Percentiles rank a stretch among this genome's conserved stretches.
These are phyloP conservation scores for Lactarius evosmus DNA, from an alignment of 768 basidiomycete genomes.

Conservation along the genomic window DNA sequence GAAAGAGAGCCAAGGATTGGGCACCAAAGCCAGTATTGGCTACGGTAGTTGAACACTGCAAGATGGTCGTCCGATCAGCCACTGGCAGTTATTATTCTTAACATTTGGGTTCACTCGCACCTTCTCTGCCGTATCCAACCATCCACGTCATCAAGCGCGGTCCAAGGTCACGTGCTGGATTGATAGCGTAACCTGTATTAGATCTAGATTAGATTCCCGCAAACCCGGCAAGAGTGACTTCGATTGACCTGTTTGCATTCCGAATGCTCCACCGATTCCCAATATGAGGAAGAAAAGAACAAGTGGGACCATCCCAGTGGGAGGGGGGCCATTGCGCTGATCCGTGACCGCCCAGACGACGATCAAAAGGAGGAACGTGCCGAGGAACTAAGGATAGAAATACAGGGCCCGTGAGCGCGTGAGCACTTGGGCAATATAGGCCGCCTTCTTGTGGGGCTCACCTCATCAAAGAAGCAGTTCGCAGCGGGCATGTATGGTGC, in stretches of 20 bases:
- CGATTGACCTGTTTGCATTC: slow-evolving; percentile 49
- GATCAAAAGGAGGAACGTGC: slow-evolving; percentile 51
- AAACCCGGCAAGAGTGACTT: not conserved
- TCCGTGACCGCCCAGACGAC: slow-evolving; percentile 53
- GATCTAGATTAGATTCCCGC: not conserved
- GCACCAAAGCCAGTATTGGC: slow-evolving; percentile 74
- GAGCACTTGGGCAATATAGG: not conserved
- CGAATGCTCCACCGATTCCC: slow-evolving; percentile 54
- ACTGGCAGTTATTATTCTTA: not conserved
- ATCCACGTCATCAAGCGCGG: slow-evolving; percentile 64
- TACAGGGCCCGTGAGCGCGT: not conserved
- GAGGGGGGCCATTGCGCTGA: slow-evolving; percentile 47
- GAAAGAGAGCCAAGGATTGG: slow-evolving; percentile 55
- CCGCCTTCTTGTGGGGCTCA: slow-evolving; percentile 16
- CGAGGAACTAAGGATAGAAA: slow-evolving; percentile 44
- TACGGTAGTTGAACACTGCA: slow-evolving; percentile 40
- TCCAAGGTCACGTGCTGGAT: slow-evolving; percentile 70
- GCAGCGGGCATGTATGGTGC: slow-evolving; percentile 42
- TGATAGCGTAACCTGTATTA: slow-evolving; percentile 51
- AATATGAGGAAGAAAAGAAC: slow-evolving; percentile 53
- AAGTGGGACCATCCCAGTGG: slow-evolving; percentile 51
- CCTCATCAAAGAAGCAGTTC: slow-evolving; percentile 47
- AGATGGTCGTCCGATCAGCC: not conserved
- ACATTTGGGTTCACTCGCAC: slow-evolving; percentile 12
- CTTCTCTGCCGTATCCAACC: slow-evolving; percentile 61